Evolutionary conservation across 1,139 yeast genomes (phyloP), one percentile per base, ranked within the genome.

Genomic region (Suhomyces guaymorum): DNA sequence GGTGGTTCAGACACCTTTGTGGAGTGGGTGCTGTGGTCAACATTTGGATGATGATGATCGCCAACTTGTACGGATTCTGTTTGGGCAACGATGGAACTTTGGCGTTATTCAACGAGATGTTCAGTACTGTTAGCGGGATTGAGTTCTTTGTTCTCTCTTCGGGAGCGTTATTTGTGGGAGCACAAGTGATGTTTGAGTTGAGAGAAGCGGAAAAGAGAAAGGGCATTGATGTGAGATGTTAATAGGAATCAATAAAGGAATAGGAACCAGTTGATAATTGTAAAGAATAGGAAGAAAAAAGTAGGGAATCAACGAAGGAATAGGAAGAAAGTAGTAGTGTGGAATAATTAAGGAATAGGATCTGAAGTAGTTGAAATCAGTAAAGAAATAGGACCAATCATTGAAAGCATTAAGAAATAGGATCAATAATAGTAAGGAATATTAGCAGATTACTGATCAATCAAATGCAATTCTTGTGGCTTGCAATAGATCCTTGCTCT

Each of bases 21-120:
- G 96, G 89, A 0, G 49, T 78, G 6, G 99, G 98, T 1, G 96
- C 92, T 2, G 95, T 89, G 15, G 53, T 73, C 11, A 94, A 92
- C 57, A 84, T 94, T 40, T 90, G 97, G 96, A 76, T 90, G 84
- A 92, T 94, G 98, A 90, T 94, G 92, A 75, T 88, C 47, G 97
- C 97, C 17, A 94, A 94, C 52, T 63, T 94, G 35, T 89, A 85
- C 52, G 99, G 99, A 0, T 94, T 92, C 60, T 92, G 97, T 51
- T 72, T 92, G 26, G 97, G 97, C 5, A 68, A 81, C 28, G 96
- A 88, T 45, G 98, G 98, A 1, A 81, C 90, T 22, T 47, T 72
- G 26, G 69, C 72, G 31, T 70, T 92, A 50, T 61, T 92, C 16
- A 54, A 61, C 19, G 89, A 83, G 39, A 82, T 92, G 76, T 78